These are phyloP conservation scores for Hypoxylon sp. DNA, from an alignment of 2,329 filamentous ascomycete species.

Conservation along the genomic window DNA sequence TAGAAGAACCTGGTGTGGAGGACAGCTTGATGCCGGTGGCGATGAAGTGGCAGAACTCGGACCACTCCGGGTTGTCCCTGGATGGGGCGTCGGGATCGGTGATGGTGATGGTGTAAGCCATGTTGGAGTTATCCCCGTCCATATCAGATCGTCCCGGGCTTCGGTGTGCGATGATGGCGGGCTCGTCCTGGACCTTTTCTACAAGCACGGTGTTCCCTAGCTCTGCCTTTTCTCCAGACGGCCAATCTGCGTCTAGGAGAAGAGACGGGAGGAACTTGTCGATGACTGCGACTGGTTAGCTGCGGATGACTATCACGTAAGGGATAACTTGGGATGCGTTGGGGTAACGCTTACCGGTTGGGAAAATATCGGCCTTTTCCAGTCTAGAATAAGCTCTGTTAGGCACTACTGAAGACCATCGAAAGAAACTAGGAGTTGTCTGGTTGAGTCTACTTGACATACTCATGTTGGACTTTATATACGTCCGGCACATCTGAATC, in stretches of 20 bases:
- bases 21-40: slow-evolving; percentile 56
- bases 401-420: background rate
- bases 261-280: slow-evolving; percentile 71
- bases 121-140: slow-evolving; percentile 17
- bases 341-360: slow-evolving; percentile 51
- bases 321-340: background rate
- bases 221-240: slow-evolving; percentile 59
- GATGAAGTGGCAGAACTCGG: slow-evolving; percentile 65
- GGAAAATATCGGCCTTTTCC: slow-evolving; percentile 44
- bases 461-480: slow-evolving; percentile 37
- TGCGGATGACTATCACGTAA: background rate
- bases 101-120: slow-evolving; percentile 55
- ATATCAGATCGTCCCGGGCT: slow-evolving; percentile 16
- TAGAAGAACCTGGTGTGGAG: slow-evolving; percentile 41
- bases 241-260: slow-evolving; percentile 65
- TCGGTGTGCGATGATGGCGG: slow-evolving; percentile 53
- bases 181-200: slow-evolving; percentile 55
- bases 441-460: background rate
- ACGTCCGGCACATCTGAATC: slow-evolving; percentile 35
- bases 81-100: slow-evolving; percentile 63
- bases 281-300: slow-evolving; percentile 59
- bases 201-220: slow-evolving; percentile 67
- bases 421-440: background rate
- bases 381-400: slow-evolving; percentile 19
- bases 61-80: slow-evolving; percentile 60